Base-by-base conservation (phyloP, 257 asterid species). In the Solanum microdontum region DNA sequence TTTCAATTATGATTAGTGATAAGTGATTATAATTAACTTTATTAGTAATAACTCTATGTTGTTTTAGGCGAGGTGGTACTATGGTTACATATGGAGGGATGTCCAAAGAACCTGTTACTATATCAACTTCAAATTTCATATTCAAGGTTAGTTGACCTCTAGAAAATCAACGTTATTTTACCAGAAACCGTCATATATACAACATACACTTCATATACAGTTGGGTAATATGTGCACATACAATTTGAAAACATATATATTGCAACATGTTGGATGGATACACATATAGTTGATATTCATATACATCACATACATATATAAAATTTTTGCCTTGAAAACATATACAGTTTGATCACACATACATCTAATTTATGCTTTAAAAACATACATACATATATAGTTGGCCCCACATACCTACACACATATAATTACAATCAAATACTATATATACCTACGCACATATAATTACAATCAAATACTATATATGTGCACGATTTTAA, bases 31-130 rank as follows among this genome's bases (percentile, higher is more conserved):
- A 77, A 75, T 21, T 73, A 34, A 19, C 10, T 21, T 73, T 1
- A 68, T 68, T 70, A 8, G 28, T 32, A 69, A 51, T 14, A 74
- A 76, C 9, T n/a, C 73, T 70, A 34, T 76, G 73, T 43, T 79
- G 8, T 64, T 88, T 88, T 55, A 96, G 99, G 91, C 90, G 92
- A 51, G 93, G 98, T 84, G 98, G 99, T 73, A 95, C 95, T 64
- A 94, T 96, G 99, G 98, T 95, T 83, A 95, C 99, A 33, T 96
- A 96, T 86, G 99, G 99, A 48, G 98, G 99, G 84, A 96, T 96
- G 98, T 96, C 99, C 24, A 96, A 93, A 94, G 93, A 92, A 79
- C 98, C 99, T 34, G 86, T 96, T 79, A 94, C 95, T 43, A 94
- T 94, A 82, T 87, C 96, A 85, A 96, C 98, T 88, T 89, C 98